Percentiles rank a stretch among this genome's conserved stretches.
phyloP scores from a whole-genome alignment of 2,329 filamentous ascomycete genomes.

The Ophiocordyceps sinensis region DNA sequence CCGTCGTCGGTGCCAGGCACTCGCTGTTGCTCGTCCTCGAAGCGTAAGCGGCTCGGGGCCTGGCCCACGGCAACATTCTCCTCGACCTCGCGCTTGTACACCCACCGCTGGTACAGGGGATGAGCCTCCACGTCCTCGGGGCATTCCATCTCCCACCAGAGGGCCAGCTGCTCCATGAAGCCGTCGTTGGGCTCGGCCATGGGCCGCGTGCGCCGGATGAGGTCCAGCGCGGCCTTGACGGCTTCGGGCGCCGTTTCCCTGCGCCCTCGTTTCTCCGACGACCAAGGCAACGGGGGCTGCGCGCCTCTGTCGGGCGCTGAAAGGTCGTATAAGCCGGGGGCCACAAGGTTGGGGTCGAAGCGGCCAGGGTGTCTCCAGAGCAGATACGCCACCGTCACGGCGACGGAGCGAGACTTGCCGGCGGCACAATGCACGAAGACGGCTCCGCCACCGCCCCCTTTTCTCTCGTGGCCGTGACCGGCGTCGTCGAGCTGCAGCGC shows the following conservation, averaged over 20 bases:
- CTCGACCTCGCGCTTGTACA: slow-evolving; percentile 39
- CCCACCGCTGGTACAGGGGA: slow-evolving; percentile 65
- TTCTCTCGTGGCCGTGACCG: not conserved
- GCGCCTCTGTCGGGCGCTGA: slow-evolving; percentile 1
- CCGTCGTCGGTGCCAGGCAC: not conserved
- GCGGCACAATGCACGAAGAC: slow-evolving; percentile 67
- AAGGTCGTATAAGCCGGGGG: slow-evolving; percentile 9
- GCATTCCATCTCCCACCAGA: slow-evolving; percentile 81
- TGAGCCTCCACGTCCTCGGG: slow-evolving; percentile 51
- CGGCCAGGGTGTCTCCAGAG: slow-evolving; percentile 50
- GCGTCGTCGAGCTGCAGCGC: not conserved
- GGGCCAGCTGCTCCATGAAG: slow-evolving; percentile 75
- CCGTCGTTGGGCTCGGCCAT: slow-evolving; percentile 81
- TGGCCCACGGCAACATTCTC: slow-evolving; percentile 54
- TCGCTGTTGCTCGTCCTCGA: slow-evolving; percentile 54
- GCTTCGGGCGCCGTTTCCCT: slow-evolving; percentile 29
- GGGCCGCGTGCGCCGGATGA: slow-evolving; percentile 55
- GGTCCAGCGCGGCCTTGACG: slow-evolving; percentile 46
- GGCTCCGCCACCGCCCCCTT: slow-evolving; percentile 16
- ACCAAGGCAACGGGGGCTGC: not conserved
- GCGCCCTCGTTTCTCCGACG: slow-evolving; percentile 8
- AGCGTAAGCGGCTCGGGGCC: slow-evolving; percentile 71
- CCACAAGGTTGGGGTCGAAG: slow-evolving; percentile 26
- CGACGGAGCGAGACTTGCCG: slow-evolving; percentile 87
- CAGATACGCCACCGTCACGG: slow-evolving; percentile 71